These are phyloP conservation scores for Solanum hybrid DNA, from an alignment of 305 asterid genomes.

Conservation along the genomic window DNA sequence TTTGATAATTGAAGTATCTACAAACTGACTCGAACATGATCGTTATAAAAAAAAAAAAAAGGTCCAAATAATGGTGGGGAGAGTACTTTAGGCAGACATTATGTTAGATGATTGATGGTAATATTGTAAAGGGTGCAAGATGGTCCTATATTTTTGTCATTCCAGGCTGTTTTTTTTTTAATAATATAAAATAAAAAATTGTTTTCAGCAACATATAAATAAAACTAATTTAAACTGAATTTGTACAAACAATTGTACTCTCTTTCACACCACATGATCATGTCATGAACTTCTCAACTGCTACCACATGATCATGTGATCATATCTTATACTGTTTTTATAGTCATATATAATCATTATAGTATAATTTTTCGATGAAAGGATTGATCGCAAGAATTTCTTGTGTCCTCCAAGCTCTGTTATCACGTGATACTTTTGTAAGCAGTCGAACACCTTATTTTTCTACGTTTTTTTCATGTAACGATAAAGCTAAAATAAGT, in stretches of 20 bases:
- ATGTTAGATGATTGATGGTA: background rate
- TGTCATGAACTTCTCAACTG: background rate
- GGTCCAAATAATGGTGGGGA: background rate
- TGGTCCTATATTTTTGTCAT: background rate
- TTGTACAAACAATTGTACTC: background rate
- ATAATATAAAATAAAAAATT: background rate
- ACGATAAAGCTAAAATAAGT: background rate
- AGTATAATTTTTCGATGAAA: background rate
- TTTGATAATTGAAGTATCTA: background rate
- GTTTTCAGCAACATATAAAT: background rate
- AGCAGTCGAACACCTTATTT: too few species aligned
- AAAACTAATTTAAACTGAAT: background rate
- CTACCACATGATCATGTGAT: conserved; percentile 1
- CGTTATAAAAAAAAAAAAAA: background rate
- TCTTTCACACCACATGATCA: conserved; percentile 2
- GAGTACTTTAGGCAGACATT: background rate
- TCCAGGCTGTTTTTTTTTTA: background rate
- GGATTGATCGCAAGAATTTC: too few species aligned
- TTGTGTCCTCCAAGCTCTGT: background rate
- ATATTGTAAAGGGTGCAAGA: background rate
- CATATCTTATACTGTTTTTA: background rate
- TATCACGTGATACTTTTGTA: background rate
- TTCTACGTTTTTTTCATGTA: background rate
- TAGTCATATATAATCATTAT: background rate
- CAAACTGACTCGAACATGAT: background rate